Conservation (phyloP, 495 filamentous ascomycete species). For the Penicillium coprophilum region DNA sequence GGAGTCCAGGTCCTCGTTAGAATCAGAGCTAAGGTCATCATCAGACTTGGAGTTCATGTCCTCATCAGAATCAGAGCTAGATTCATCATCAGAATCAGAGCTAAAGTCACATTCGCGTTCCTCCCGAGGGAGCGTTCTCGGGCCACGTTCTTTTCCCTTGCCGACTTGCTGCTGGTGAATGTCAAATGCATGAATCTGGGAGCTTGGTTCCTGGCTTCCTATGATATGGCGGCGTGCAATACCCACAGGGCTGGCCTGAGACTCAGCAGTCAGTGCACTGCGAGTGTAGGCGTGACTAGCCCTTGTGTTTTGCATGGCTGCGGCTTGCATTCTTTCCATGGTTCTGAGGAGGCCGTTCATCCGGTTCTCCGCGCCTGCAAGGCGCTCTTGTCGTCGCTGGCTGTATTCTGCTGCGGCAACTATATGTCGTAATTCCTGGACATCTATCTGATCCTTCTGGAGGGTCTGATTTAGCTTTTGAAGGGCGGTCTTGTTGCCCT, state of each 20-base stretch:
- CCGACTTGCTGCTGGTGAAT: background rate
- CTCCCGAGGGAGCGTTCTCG: background rate
- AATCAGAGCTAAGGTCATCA: too few species aligned
- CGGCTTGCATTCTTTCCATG: background rate
- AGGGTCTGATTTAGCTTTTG: background rate
- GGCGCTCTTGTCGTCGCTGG: background rate
- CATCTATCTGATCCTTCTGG: background rate
- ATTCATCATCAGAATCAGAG: background rate
- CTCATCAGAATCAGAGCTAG: too few species aligned
- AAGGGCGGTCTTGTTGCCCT: background rate
- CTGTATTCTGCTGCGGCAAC: background rate
- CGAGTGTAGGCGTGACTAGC: background rate
- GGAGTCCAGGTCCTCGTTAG: background rate
- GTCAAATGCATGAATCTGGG: background rate
- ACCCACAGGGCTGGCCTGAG: background rate
- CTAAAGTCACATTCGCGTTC: background rate
- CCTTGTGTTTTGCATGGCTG: background rate
- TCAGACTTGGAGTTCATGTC: too few species aligned
- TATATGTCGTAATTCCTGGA: background rate
- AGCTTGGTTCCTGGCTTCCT: background rate
- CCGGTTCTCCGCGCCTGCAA: background rate
- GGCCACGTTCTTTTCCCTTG: background rate
- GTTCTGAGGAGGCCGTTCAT: background rate
- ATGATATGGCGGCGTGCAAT: background rate
- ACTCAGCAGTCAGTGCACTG: background rate